Evolutionary conservation across 208 protist genomes (phyloP).

Genomic region (Sergeia podlipaevii): DNA sequence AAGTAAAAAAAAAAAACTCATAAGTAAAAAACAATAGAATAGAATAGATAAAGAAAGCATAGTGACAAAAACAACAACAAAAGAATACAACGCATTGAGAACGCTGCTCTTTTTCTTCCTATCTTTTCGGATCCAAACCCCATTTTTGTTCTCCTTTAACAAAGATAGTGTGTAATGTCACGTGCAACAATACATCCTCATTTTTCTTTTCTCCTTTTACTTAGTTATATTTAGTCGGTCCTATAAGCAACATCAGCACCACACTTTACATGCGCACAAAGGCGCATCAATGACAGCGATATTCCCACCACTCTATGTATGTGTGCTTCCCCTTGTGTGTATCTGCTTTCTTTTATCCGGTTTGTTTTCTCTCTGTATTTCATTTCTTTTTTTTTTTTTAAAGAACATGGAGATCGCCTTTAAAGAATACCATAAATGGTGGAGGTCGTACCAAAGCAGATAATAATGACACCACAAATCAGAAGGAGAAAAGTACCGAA

Average conservation of each 20-base stretch:
- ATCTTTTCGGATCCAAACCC: too few relatives aligned
- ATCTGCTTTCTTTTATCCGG: not conserved
- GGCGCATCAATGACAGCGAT: too few relatives aligned
- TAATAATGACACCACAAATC: conserved; percentile 33
- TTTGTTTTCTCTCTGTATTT: too few relatives aligned
- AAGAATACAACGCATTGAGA: not conserved
- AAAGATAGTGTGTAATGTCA: too few relatives aligned
- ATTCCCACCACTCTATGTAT: not conserved
- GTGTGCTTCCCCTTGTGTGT: not conserved
- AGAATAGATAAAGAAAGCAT: too few relatives aligned
- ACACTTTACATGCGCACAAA: too few relatives aligned
- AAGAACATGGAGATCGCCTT: not conserved
- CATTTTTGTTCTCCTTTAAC: too few relatives aligned
- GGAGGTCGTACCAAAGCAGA: conserved; percentile 55
- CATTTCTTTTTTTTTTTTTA: not conserved
- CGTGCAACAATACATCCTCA: too few relatives aligned
- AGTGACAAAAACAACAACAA: not conserved
- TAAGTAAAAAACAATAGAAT: too few relatives aligned
- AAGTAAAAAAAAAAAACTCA: too few relatives aligned
- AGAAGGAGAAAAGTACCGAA: conserved; percentile 34
- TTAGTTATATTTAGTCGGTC: too few relatives aligned
- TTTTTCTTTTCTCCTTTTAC: not conserved
- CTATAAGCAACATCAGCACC: too few relatives aligned
- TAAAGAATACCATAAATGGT: conserved; percentile 50
- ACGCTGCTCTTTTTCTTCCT: not conserved